These are phyloP conservation scores for Neonectria ditissima DNA, from an alignment of 2,329 filamentous ascomycete species.

Conservation along the genomic window DNA sequence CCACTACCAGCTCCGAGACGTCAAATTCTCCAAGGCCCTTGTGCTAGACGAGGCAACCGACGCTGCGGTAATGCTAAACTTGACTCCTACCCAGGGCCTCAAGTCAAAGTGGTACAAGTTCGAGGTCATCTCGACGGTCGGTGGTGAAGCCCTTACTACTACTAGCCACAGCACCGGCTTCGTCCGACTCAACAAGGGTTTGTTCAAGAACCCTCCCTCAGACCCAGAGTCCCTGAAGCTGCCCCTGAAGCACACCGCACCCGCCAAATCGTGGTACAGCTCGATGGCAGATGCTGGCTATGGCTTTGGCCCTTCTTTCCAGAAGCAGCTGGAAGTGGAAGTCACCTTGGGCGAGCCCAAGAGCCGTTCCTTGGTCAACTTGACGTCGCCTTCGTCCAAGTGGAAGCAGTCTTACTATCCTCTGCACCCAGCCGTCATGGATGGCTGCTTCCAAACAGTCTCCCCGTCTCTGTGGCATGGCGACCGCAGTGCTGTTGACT, in stretches of 20 bases:
- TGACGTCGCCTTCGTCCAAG: slow-evolving; percentile 9
- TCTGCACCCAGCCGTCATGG: slow-evolving; percentile 24
- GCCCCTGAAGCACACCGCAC: slow-evolving; percentile 12
- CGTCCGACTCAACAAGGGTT: slow-evolving; percentile 16
- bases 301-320: slow-evolving; percentile 27
- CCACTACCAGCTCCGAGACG: slow-evolving; percentile 20
- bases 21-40: slow-evolving; percentile 20
- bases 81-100: slow-evolving; percentile 10
- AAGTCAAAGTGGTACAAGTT: slow-evolving; percentile 18
- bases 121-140: slow-evolving; percentile 13
- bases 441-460: slow-evolving; percentile 25
- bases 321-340: slow-evolving; percentile 21
- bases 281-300: slow-evolving; percentile 21
- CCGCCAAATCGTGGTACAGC: slow-evolving; percentile 26
- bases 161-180: slow-evolving; percentile 16
- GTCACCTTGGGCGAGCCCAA: slow-evolving; percentile 6
- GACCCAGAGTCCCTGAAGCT: slow-evolving; percentile 1
- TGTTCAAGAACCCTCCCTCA: slow-evolving; percentile 2
- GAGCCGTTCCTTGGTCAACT: slow-evolving; percentile 13
- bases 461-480: slow-evolving; percentile 22
- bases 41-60: slow-evolving; percentile 20
- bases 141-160: slow-evolving; percentile 6
- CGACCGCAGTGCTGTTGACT: slow-evolving; percentile 13
- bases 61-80: slow-evolving; percentile 11
- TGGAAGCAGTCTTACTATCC: slow-evolving; percentile 25